Percentiles rank a stretch among this genome's conserved stretches.
Evolutionary conservation across 169 alveolate genomes (phyloP).

Genomic region (Eimeria tenella): DNA sequence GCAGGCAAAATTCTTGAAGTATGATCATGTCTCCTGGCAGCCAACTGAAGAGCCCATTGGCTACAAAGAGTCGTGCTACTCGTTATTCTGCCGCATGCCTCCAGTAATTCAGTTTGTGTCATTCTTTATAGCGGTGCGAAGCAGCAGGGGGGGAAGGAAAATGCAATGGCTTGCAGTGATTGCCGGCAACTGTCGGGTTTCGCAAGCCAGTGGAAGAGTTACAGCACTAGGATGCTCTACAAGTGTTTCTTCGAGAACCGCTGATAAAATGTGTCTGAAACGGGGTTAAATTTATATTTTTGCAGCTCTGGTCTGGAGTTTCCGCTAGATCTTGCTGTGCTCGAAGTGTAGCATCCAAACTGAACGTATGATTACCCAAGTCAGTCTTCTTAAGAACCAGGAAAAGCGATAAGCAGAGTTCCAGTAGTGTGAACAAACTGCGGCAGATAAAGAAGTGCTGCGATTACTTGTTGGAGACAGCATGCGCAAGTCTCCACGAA

Average conservation of each 20-base stretch:
- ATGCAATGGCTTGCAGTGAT: too few species aligned
- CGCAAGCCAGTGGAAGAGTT: not conserved
- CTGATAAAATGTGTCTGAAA: not conserved
- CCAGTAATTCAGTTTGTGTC: not conserved
- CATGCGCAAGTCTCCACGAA: not conserved
- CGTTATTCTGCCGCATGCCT: too few species aligned
- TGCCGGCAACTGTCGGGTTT: too few species aligned
- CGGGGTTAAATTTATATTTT: too few species aligned
- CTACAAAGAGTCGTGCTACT: too few species aligned
- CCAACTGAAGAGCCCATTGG: too few species aligned
- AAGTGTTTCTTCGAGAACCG: not conserved
- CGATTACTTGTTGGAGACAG: conserved; percentile 21
- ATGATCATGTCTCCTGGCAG: too few species aligned
- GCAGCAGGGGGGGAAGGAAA: not conserved
- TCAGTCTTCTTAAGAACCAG: not conserved
- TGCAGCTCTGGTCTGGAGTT: too few species aligned
- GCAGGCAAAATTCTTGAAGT: too few species aligned
- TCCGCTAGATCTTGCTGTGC: too few species aligned
- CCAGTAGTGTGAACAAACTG: not conserved
- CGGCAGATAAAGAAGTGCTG: conserved; percentile 11
- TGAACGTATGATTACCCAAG: too few species aligned
- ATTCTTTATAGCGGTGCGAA: not conserved
- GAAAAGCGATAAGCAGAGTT: not conserved
- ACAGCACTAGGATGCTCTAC: not conserved
- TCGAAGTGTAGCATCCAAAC: too few species aligned